Evolutionary conservation across 352 stramenopile species (phyloP), one percentile per base, ranked within the genome.

Genomic region (Halophytophthora batemanensis): DNA sequence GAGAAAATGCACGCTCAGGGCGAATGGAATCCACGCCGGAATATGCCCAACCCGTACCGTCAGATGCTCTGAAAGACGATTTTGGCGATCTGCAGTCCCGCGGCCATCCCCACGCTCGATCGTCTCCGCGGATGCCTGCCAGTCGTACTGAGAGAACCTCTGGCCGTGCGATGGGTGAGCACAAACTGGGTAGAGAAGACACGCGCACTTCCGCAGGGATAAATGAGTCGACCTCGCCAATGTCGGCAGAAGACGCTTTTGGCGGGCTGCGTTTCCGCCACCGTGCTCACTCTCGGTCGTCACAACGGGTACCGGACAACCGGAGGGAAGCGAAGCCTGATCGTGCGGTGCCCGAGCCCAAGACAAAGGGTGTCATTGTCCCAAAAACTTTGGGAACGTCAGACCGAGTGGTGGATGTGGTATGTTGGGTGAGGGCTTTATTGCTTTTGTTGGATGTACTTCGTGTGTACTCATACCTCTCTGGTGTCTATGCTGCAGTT

Each of bases 361-460:
- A 61, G 19, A 39, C 43, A 7, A 56, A 37, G 44, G 41, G 38
- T 28, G 35, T 28, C 21, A 39, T 46, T 39, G 40, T 45, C 5
- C 38, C 19, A 28, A 50, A 52, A 17, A 42, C 57, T 17, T 12
- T 50, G 33, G n/a, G 13, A 14, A 6, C 51, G 8, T 57, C 47
- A 11, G 44, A 63, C 6, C 55, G 44, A 33, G 21, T 53, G 28
- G 14, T 59, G 50, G 50, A 55, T 31, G 23, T 58, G 54, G 64
- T 72, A 54, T 22, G 62, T 39, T 18, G 6, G 21, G 34, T 40
- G 14, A 21, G 39, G 8, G 18, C n/a, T 28, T 4, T 55, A 40
- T 21, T 33, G 33, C 33, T 38, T 14, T 6, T 17, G 15, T 38
- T 13, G 11, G 3, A 3, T 14, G 15, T 38, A 3, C 7, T 14